Percentiles rank a stretch among this genome's conserved stretches.
Evolutionary conservation across 1,284 basidiomycete genomes (phyloP).

Genomic region (Schizophyllum amplum): DNA sequence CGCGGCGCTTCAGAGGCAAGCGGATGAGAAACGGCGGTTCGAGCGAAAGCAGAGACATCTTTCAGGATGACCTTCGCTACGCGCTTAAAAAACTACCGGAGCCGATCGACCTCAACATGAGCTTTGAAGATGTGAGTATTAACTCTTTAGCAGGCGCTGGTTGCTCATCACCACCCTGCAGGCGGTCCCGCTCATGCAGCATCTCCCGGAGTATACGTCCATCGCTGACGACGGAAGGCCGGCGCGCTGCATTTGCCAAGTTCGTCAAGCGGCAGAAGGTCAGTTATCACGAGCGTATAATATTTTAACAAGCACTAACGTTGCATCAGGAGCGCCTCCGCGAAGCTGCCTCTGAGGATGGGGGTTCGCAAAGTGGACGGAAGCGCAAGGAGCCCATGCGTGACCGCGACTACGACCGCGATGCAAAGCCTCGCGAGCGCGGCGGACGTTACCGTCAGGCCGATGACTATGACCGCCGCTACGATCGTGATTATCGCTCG

Average conservation of each 20-base stretch:
- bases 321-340: constrained; percentile 58
- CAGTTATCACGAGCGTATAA: constrained; percentile 6
- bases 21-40: constrained; percentile 72
- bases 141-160: constrained; percentile 1
- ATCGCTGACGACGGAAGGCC: constrained; percentile 76
- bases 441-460: constrained; percentile 9
- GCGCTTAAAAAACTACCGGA: constrained; percentile 87
- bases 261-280: constrained; percentile 83
- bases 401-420: constrained; percentile 31
- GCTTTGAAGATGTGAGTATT: constrained; percentile 69
- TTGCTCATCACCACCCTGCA: constrained; percentile 22
- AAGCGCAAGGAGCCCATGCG: constrained; percentile 61
- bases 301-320: constrained; percentile 6
- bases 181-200: constrained; percentile 68
- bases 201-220: constrained; percentile 78
- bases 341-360: constrained; percentile 76
- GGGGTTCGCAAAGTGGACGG: constrained; percentile 65
- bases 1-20: constrained; percentile 61
- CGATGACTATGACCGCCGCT: constrained; percentile 18
- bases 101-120: constrained; percentile 61
- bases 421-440: constrained; percentile 36
- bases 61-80: constrained; percentile 93
- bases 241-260: constrained; percentile 75
- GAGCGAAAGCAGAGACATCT: constrained; percentile 83
- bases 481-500: constrained; percentile 23